Evolutionary conservation across 148 eudicot species (phyloP).

Genomic region (Chenopodium berlandieri): DNA sequence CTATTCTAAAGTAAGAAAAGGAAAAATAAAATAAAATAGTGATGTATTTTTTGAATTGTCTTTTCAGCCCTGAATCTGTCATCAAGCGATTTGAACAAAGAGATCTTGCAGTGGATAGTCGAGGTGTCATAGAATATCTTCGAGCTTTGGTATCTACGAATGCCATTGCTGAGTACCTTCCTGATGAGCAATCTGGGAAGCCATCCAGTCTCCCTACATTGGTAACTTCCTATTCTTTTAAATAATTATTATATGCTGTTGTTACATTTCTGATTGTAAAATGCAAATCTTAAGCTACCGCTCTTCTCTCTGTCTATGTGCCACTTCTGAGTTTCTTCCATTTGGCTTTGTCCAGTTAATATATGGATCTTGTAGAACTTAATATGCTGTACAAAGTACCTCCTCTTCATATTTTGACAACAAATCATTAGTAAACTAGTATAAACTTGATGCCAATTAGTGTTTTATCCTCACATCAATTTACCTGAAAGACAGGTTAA

Average conservation of each 20-base stretch:
- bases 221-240: slow-evolving; percentile 38
- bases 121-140: slow-evolving; percentile 82
- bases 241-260: slow-evolving; percentile 15
- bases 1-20: background rate
- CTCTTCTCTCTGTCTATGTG: background rate
- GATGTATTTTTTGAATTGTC: slow-evolving; percentile 2
- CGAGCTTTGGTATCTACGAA: slow-evolving; percentile 87
- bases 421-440: background rate
- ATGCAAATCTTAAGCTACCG: background rate
- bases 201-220: slow-evolving; percentile 83
- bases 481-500: background rate
- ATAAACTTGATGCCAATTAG: background rate
- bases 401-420: background rate
- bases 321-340: background rate
- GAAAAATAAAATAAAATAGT: background rate
- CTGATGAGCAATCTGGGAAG: slow-evolving; percentile 86
- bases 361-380: background rate
- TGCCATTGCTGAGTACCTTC: slow-evolving; percentile 86
- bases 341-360: background rate
- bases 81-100: slow-evolving; percentile 79
- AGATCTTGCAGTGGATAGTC: slow-evolving; percentile 74
- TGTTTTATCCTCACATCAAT: background rate
- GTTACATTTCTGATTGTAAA: slow-evolving; percentile 2
- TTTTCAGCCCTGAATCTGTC: slow-evolving; percentile 81
- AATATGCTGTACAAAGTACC: background rate